Percentiles rank a stretch among this genome's conserved stretches.
phyloP scores from a whole-genome alignment of 179 eudicot species.

The Spergularia azorica region DNA sequence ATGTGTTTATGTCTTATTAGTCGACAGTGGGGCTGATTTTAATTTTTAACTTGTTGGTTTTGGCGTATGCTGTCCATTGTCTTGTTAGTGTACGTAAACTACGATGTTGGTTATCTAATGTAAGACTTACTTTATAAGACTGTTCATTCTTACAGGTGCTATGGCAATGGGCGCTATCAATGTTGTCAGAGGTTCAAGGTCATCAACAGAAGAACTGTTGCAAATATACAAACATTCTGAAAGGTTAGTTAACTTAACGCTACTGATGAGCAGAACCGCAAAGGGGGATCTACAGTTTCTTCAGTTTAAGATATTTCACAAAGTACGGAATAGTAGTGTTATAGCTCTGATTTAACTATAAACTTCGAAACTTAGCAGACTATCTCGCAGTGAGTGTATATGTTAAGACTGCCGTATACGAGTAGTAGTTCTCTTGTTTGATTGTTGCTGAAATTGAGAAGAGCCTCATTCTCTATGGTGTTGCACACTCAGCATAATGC shows the following conservation, averaged over 20 bases:
- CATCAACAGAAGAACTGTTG: slow-evolving; percentile 87
- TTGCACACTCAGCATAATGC: background rate
- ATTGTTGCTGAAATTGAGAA: background rate
- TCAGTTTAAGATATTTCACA: background rate
- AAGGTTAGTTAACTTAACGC: slow-evolving; percentile 49
- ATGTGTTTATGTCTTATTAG: background rate
- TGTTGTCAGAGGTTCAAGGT: slow-evolving; percentile 95
- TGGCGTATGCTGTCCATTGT: background rate
- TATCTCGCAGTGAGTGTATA: background rate
- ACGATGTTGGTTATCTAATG: background rate
- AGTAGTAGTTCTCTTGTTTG: background rate
- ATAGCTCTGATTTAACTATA: background rate
- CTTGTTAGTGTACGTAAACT: background rate
- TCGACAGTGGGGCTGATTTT: background rate
- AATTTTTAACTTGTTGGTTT: background rate
- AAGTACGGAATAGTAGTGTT: background rate
- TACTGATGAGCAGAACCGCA: background rate
- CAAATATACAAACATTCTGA: slow-evolving; percentile 94
- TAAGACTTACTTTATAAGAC: background rate
- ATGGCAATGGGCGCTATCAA: slow-evolving; percentile 97
- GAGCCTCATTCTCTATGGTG: background rate
- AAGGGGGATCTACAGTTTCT: background rate
- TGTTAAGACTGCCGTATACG: background rate
- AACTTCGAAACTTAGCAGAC: background rate
- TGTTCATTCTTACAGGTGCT: slow-evolving; percentile 49